Conservation (phyloP, 1,139 yeast species). For the Scheffersomyces cryptocercus region DNA sequence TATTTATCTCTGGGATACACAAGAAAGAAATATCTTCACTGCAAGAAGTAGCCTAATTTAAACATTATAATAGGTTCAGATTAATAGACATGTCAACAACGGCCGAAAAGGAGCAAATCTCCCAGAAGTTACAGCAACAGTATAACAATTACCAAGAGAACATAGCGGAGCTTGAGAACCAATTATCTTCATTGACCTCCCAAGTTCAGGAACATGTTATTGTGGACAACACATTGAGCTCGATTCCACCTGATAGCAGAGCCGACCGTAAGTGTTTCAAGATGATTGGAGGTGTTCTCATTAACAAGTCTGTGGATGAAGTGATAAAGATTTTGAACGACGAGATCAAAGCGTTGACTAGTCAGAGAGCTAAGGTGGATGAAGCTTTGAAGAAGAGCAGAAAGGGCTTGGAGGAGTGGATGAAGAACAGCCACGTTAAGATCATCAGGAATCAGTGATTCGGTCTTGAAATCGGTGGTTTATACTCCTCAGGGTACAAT, state of each 20-base stretch:
- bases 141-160: slow-evolving; percentile 65
- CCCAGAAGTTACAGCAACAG: slow-evolving; percentile 55
- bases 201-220: slow-evolving; percentile 45
- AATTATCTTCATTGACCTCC: slow-evolving; percentile 49
- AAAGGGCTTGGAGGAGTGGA: slow-evolving; percentile 68
- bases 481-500: neutral
- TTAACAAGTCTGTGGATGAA: slow-evolving; percentile 77
- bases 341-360: slow-evolving; percentile 44
- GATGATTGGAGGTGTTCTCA: slow-evolving; percentile 92
- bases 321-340: slow-evolving; percentile 67
- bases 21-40: no score
- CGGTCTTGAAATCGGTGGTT: neutral
- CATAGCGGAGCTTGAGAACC: slow-evolving; percentile 57
- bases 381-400: slow-evolving; percentile 47
- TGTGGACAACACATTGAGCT: slow-evolving; percentile 50
- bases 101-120: slow-evolving; percentile 36
- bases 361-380: slow-evolving; percentile 46
- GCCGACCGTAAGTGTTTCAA: slow-evolving; percentile 76
- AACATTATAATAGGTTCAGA: no score
- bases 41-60: no score
- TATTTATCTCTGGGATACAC: no score
- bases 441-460: slow-evolving; percentile 38
- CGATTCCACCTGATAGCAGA: slow-evolving; percentile 49
- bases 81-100: slow-evolving; percentile 8
- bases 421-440: slow-evolving; percentile 63